Evolutionary conservation across 2,329 filamentous ascomycete species (phyloP).

Genomic region (Neofusicoccum cordaticola): DNA sequence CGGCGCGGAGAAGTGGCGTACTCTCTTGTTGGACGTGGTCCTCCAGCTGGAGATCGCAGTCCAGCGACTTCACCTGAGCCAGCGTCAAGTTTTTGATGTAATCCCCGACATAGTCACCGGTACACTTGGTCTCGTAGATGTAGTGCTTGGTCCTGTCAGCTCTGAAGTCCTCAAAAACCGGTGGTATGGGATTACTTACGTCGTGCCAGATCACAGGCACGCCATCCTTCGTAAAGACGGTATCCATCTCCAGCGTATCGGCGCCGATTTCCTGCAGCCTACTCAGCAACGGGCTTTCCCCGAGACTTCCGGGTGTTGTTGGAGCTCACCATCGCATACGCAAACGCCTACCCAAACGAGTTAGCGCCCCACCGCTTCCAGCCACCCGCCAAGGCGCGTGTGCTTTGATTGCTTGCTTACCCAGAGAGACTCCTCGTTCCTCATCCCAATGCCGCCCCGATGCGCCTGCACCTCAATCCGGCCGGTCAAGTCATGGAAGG

Average conservation of each 20-base stretch:
- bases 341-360: slow-evolving; percentile 20
- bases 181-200: not conserved
- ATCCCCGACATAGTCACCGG: slow-evolving; percentile 22
- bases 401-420: not conserved
- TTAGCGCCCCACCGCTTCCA: not conserved
- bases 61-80: slow-evolving; percentile 24
- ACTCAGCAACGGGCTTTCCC: not conserved
- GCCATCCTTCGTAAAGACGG: slow-evolving; percentile 26
- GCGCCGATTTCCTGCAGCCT: slow-evolving; percentile 20
- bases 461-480: slow-evolving; percentile 25
- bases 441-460: slow-evolving; percentile 23
- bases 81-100: slow-evolving; percentile 25
- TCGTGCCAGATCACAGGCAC: slow-evolving; percentile 28
- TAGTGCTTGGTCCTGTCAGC: slow-evolving; percentile 17
- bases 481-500: not conserved
- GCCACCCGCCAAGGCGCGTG: not conserved
- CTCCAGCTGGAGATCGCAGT: slow-evolving; percentile 22
- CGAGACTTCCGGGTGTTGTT: not conserved
- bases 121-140: slow-evolving; percentile 23
- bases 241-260: slow-evolving; percentile 26
- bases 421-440: slow-evolving; percentile 22
- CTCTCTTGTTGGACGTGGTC: slow-evolving; percentile 19
- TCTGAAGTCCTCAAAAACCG: accelerated
- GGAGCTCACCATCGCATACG: slow-evolving; percentile 21
- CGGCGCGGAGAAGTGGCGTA: not conserved